phyloP scores from a whole-genome alignment of 2,329 filamentous ascomycete genomes.

The Emmonsiellopsis sp. region DNA sequence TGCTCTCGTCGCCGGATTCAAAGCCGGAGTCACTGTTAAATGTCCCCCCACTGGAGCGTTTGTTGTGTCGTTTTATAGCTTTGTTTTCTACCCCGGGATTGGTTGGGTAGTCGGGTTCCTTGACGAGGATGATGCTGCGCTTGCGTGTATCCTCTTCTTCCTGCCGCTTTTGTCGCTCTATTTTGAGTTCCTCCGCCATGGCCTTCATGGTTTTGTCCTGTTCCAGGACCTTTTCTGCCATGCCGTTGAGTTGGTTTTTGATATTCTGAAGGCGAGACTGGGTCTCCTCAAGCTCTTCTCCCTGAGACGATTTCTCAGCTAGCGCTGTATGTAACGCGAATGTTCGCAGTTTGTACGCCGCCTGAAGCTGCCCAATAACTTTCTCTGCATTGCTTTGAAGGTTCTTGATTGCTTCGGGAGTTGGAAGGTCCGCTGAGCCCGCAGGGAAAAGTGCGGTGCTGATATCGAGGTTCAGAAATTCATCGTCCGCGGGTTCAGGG shows the following conservation, averaged over 20 bases:
- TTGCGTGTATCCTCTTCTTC: constrained; percentile 32
- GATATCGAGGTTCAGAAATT: constrained; percentile 48
- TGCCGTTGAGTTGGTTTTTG: constrained; percentile 53
- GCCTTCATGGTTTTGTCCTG: constrained; percentile 49
- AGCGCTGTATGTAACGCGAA: constrained; percentile 42
- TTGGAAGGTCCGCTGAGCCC: constrained; percentile 39
- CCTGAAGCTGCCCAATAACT: constrained; percentile 47
- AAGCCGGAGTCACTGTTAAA: constrained; percentile 49
- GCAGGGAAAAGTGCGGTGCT: constrained; percentile 45
- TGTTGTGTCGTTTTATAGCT: constrained; percentile 11
- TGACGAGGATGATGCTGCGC: constrained; percentile 24
- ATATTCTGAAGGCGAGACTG: constrained; percentile 49
- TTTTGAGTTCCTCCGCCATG: constrained; percentile 40
- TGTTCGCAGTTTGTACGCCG: constrained; percentile 46
- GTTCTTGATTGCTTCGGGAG: constrained; percentile 47
- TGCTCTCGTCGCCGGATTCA: constrained; percentile 49
- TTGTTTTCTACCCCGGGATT: not conserved
- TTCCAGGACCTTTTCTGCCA: constrained; percentile 47
- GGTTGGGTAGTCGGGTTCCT: constrained; percentile 16
- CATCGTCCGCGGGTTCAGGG: constrained; percentile 39
- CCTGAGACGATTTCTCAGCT: constrained; percentile 48
- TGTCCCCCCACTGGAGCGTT: constrained; percentile 27
- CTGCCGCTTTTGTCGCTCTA: constrained; percentile 33
- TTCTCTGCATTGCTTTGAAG: constrained; percentile 48
- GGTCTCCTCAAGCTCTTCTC: constrained; percentile 54